These are phyloP conservation scores for Ceratobasidium sp. DNA, from an alignment of 1,284 basidiomycete genomes.

Conservation along the genomic window DNA sequence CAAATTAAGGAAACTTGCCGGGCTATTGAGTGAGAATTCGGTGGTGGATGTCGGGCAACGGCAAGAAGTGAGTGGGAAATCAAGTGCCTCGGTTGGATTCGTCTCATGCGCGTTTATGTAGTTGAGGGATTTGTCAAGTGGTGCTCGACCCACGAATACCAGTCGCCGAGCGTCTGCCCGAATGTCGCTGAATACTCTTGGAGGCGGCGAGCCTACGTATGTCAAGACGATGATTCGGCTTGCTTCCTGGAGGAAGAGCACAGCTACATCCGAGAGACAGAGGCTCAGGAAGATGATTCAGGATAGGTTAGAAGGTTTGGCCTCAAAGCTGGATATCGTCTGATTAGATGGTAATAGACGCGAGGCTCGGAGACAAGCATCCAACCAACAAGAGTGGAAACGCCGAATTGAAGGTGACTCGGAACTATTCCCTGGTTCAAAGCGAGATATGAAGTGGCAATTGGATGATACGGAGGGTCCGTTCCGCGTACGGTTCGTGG, in stretches of 20 bases:
- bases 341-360: conserved; percentile 55
- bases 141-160: background rate
- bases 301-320: conserved; percentile 63
- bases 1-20: conserved; percentile 68
- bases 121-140: conserved; percentile 23
- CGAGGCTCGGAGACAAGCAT: conserved; percentile 71
- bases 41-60: conserved; percentile 65
- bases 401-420: conserved; percentile 68
- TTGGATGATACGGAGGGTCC: conserved; percentile 90
- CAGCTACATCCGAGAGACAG: conserved; percentile 69
- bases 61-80: conserved; percentile 60
- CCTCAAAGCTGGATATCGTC: background rate
- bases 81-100: background rate
- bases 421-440: conserved; percentile 56
- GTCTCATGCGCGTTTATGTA: background rate
- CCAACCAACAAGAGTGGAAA: conserved; percentile 64
- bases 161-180: conserved; percentile 29
- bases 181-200: conserved; percentile 24
- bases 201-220: conserved; percentile 34
- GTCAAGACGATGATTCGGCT: conserved; percentile 58
- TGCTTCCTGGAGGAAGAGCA: conserved; percentile 71
- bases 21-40: conserved; percentile 67
- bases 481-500: conserved; percentile 75
- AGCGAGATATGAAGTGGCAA: conserved; percentile 63
- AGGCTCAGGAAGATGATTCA: conserved; percentile 68